These are phyloP conservation scores for Sclerotinia trifoliorum DNA, from an alignment of 2,329 filamentous ascomycete species.

Conservation along the genomic window DNA sequence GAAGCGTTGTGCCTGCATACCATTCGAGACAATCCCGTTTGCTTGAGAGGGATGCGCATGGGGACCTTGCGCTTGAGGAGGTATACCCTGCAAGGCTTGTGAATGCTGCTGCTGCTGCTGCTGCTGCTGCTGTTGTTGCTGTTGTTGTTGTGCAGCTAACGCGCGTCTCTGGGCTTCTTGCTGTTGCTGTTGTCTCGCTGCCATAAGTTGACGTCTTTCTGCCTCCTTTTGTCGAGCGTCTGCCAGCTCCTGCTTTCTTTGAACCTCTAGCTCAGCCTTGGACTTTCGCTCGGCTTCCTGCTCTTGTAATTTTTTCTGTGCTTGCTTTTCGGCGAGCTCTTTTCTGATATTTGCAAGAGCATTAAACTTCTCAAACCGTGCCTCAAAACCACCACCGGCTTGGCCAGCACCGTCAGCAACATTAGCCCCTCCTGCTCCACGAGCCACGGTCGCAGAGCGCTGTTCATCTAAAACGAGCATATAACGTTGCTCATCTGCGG, in stretches of 20 bases:
- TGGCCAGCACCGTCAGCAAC: conserved; percentile 70
- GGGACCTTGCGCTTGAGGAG: conserved; percentile 39
- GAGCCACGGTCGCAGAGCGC: conserved; percentile 59
- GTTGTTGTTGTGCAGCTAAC: conserved; percentile 45
- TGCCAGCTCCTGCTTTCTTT: conserved; percentile 42
- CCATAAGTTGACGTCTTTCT: conserved; percentile 30
- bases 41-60: conserved; percentile 46
- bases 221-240: conserved; percentile 38
- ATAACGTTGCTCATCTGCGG: conserved; percentile 83
- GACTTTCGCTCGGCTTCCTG: conserved; percentile 49
- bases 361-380: conserved; percentile 88
- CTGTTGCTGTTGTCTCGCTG: conserved; percentile 35
- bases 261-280: conserved; percentile 48
- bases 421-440: conserved; percentile 57
- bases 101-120: conserved; percentile 40
- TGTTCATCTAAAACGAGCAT: conserved; percentile 93
- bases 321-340: conserved; percentile 73
- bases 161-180: conserved; percentile 40
- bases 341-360: conserved; percentile 80
- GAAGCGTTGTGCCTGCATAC: conserved; percentile 41
- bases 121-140: conserved; percentile 38
- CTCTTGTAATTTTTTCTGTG: conserved; percentile 70
- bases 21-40: conserved; percentile 45
- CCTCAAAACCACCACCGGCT: conserved; percentile 73
- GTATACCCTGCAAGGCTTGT: conserved; percentile 16